Evolutionary conservation across 352 stramenopile species (phyloP).

Genomic region (Phytophthora sp.): DNA sequence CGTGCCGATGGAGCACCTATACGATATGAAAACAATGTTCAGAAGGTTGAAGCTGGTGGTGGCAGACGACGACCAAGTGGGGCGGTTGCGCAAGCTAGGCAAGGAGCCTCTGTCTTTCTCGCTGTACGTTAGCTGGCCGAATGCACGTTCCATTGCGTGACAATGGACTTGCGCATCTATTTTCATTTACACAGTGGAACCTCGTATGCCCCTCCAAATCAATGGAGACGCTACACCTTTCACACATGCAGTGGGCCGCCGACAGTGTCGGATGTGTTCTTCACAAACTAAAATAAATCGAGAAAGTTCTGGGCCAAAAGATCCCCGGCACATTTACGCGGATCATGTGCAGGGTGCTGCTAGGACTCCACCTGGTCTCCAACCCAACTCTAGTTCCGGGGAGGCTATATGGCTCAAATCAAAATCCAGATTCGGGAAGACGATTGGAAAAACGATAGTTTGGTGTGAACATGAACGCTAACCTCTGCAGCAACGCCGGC

Average conservation of each 20-base stretch:
- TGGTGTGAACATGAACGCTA: too few relatives aligned
- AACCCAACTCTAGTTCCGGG: not conserved
- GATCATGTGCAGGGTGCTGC: slow-evolving; percentile 1
- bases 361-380: not conserved
- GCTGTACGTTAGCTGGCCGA: slow-evolving; percentile 3
- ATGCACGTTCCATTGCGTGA: not conserved
- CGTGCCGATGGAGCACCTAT: too few relatives aligned
- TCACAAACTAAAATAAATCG: slow-evolving; percentile 3
- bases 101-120: slow-evolving; percentile 12
- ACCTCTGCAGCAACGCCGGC: too few relatives aligned
- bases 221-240: slow-evolving; percentile 8
- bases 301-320: slow-evolving; percentile 10
- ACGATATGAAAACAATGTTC: too few relatives aligned
- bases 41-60: too few relatives aligned
- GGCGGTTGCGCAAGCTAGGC: not conserved
- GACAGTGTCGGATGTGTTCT: slow-evolving; percentile 6
- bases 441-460: not conserved
- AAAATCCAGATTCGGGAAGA: slow-evolving; percentile 1
- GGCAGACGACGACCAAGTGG: not conserved
- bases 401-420: not conserved
- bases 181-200: slow-evolving; percentile 16
- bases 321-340: too few relatives aligned
- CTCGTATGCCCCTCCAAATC: slow-evolving; percentile 12
- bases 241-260: not conserved
- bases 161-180: slow-evolving; percentile 9